These are phyloP conservation scores for Xylariaceae sp. DNA, from an alignment of 2,329 filamentous ascomycete species.

Conservation along the genomic window DNA sequence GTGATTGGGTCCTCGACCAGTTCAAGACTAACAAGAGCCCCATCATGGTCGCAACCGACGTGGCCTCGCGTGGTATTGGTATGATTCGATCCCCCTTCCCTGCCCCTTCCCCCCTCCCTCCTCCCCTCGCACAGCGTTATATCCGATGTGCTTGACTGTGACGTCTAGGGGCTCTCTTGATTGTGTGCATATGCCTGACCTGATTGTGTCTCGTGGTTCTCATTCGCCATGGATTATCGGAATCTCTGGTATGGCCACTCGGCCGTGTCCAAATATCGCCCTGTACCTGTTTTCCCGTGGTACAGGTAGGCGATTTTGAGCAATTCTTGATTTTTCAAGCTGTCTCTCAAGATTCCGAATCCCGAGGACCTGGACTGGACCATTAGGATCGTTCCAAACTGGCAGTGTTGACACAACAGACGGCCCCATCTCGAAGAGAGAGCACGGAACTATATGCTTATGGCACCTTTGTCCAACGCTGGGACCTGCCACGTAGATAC, in stretches of 20 bases:
- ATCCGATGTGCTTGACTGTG: conserved; percentile 81
- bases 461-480: conserved; percentile 48
- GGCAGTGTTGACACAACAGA: conserved; percentile 56
- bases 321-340: conserved; percentile 77
- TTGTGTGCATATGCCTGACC: conserved; percentile 91
- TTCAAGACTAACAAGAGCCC: conserved; percentile 99
- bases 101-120: conserved; percentile 37
- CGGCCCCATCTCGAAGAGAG: conserved; percentile 56
- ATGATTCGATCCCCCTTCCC: conserved; percentile 65
- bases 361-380: conserved; percentile 53
- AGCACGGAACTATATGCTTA: conserved; percentile 50
- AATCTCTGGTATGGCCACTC: conserved; percentile 66
- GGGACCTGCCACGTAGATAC: conserved; percentile 58
- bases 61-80: conserved; percentile 99
- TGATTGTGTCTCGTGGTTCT: conserved; percentile 79
- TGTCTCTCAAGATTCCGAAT: conserved; percentile 54
- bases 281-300: conserved; percentile 61
- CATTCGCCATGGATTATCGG: conserved; percentile 79
- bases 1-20: conserved; percentile 98
- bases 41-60: conserved; percentile 99
- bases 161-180: conserved; percentile 82
- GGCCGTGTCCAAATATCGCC: conserved; percentile 73
- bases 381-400: conserved; percentile 46
- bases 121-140: conserved; percentile 56
- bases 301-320: conserved; percentile 71